Base-by-base conservation (phyloP, 2,329 filamentous ascomycete genomes). In the Sclerotinia borealis region DNA sequence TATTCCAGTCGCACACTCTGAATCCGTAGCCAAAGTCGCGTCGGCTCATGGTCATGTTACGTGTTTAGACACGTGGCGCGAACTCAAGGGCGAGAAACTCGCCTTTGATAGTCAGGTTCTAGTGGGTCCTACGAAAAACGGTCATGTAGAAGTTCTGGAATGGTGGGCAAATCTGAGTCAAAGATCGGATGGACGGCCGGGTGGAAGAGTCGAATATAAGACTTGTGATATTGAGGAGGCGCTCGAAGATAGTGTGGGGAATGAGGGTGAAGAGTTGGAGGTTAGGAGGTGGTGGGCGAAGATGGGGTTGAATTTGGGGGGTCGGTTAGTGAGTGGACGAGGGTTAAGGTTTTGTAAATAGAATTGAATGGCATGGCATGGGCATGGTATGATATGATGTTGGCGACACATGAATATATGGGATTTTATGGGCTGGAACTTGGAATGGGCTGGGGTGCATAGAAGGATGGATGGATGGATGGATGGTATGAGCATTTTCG, bases 161-260 rank as follows among this genome's bases (percentile, higher is more conserved):
- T 97, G 93, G 93, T 97, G 93, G 93, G 89, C 90, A 72, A 82
- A 9, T 78, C 83, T 60, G 80, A 83, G 55, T 79, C 82, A 79
- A 47, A 47, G 84, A 80, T 66, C 80, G 47, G 82, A 82, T 19
- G 77, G 80, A 37, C 63, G 71, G 31, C 80, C 77, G 41, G 81
- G 87, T 0, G 81, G 93, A 69, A 83, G 85, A 59, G 92, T 97
- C 31, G 92, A 96, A 75, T 97, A 96, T 76, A 93, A 93, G 75
- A 96, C 92, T 1, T 96, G 92, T 75, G 92, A 96, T 75, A 95
- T 98, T 66, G 93, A 97, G 75, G 93, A 97, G 77, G 93, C 93
- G 0, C 81, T 97, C 45, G 93, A 97, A 74, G 93, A 96, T 74
- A 91, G 91, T 27, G 84, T 93, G 56, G 84, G 84, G 10, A 71